A percentile compares a stretch with the other conserved stretches of the same genome.
Conservation (phyloP, 352 stramenopile species). For the Phytophthora aleatoria region DNA sequence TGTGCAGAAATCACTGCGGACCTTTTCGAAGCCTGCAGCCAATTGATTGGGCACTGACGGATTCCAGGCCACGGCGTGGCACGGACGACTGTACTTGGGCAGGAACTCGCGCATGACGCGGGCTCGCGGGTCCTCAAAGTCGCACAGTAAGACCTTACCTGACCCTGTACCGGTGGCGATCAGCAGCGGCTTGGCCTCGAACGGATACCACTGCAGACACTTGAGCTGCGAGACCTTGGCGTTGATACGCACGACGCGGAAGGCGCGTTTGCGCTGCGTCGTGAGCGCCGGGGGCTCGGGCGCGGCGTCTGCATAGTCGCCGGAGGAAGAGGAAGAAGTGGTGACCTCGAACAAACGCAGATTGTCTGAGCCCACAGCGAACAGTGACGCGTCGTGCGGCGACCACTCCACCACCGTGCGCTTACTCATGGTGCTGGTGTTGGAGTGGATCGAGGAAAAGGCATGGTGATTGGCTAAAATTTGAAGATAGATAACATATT, state of each 20-base stretch:
- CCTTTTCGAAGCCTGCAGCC: constrained; percentile 85
- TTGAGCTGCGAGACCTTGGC: constrained; percentile 79
- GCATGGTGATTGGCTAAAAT: constrained; percentile 24
- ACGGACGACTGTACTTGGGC: constrained; percentile 84
- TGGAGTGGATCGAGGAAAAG: no score
- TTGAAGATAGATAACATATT: neutral
- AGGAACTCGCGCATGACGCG: constrained; percentile 73
- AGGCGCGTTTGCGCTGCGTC: constrained; percentile 85
- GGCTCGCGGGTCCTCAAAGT: constrained; percentile 74
- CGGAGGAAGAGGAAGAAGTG: constrained; percentile 26
- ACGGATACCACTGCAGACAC: constrained; percentile 85
- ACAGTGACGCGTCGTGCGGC: constrained; percentile 81
- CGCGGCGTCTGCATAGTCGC: constrained; percentile 8
- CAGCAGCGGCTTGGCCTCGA: constrained; percentile 71
- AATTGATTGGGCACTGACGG: constrained; percentile 73
- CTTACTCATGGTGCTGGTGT: constrained; percentile 60
- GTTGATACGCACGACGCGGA: constrained; percentile 83
- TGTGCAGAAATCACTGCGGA: constrained; percentile 85
- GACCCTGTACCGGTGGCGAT: constrained; percentile 76
- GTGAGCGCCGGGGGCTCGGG: constrained; percentile 26
- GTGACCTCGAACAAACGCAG: constrained; percentile 83
- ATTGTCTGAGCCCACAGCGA: constrained; percentile 82
- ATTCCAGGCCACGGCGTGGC: constrained; percentile 88
- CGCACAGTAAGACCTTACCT: constrained; percentile 83
- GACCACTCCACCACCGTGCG: constrained; percentile 86